Evolutionary conservation across 768 basidiomycete species (phyloP).

Genomic region (Psilocybe tampanensis): DNA sequence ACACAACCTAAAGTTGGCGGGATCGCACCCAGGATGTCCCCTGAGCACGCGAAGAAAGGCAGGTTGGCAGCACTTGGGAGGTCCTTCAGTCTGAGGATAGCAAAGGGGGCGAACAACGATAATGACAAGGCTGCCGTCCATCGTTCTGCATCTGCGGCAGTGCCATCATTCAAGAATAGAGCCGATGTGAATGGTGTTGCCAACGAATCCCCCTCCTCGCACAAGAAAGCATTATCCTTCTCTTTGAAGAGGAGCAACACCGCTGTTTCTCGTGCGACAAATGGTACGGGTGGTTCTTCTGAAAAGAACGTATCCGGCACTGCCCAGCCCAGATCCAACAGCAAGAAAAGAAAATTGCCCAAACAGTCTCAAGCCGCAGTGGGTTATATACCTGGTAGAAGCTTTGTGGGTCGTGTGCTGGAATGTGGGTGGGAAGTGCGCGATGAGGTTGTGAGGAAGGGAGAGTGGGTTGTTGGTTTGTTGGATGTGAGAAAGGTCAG

Average conservation of each 20-base stretch:
- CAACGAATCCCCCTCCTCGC: background rate
- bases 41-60: slow-evolving; percentile 12
- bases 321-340: background rate
- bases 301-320: background rate
- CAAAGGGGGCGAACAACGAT: slow-evolving; percentile 4
- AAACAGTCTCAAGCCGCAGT: slow-evolving; percentile 36
- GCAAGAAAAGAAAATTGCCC: slow-evolving; percentile 12
- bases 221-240: slow-evolving; percentile 20
- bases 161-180: background rate
- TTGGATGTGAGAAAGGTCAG: slow-evolving; percentile 80
- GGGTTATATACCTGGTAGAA: slow-evolving; percentile 85
- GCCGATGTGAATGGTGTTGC: background rate
- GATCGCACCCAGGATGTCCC: background rate
- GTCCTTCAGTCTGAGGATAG: slow-evolving; percentile 21
- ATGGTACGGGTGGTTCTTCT: background rate
- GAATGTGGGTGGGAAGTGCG: slow-evolving; percentile 83
- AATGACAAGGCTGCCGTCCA: slow-evolving; percentile 11
- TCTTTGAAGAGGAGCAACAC: slow-evolving; percentile 22
- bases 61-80: slow-evolving; percentile 22
- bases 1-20: background rate
- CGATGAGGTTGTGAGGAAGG: slow-evolving; percentile 65
- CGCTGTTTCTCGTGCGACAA: slow-evolving; percentile 7
- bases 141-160: slow-evolving; percentile 17
- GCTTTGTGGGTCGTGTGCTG: slow-evolving; percentile 82
- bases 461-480: slow-evolving; percentile 88